Evolutionary conservation across 2,329 filamentous ascomycete species (phyloP), one percentile per base, ranked within the genome.

Genomic region (Trichoderma sp.): DNA sequence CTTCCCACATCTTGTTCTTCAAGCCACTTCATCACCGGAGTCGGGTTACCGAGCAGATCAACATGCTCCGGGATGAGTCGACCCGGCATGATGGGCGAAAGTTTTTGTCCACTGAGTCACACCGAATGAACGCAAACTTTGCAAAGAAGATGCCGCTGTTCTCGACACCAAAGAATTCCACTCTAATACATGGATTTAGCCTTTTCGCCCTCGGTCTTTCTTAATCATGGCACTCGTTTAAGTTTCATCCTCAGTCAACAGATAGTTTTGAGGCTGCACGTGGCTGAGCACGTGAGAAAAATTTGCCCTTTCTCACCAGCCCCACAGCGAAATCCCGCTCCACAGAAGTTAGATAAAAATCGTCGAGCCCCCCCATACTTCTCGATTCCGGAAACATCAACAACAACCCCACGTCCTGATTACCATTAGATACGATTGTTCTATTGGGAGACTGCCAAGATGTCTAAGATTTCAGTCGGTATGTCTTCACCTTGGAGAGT

Each of bases 371-470:
- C 65, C 72, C 53, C 61, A 67, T 66, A 67, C 71, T 51, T 70
- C 12, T 74, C 28, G 53, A n/a, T 21, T 34, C 11, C 28, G 9
- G 53, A 65, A 73, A 63, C 71, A 57, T 53, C 56, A 68, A 72
- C 72, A 78, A 77, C 77, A 75, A 77, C 75, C 71, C 77, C 74
- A 74, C 79, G 78, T 80, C 80, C 81, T 75, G 81, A 82, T 88
- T 89, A 93, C 91, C 91, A 92, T 89, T 92, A 92, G 90, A 91
- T 89, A 78, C 75, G 75, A 70, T 74, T 74, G 75, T 79, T 92
- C 90, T 93, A 92, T 88, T 93, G 92, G 92, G 93, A 94, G 92
- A 94, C 92, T 92, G 91, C 89, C 88, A 91, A 85, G 78, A 93
- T 94, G 92, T 94, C 92, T 79, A 95, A 95, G 86, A 94, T 94